Conservation (phyloP, 805 yeast species). For the Wickerhamia fluorescens region DNA sequence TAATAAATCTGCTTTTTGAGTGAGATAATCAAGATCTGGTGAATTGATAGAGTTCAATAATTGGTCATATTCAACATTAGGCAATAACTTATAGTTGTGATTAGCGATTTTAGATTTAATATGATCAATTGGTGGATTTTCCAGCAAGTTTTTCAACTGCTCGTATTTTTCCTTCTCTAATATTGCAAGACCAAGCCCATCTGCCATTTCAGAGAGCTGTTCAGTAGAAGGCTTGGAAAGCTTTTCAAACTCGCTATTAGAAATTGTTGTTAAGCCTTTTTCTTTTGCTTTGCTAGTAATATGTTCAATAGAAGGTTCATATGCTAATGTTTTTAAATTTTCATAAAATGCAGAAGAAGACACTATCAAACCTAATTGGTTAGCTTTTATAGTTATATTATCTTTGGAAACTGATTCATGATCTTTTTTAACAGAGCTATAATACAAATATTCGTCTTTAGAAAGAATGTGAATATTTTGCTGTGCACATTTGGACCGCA, state of each 20-base stretch:
- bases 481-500: conserved; percentile 15
- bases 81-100: conserved; percentile 11
- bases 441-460: conserved; percentile 8
- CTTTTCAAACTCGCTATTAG: conserved; percentile 7
- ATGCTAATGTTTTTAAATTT: conserved; percentile 18
- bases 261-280: conserved; percentile 11
- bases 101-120: conserved; percentile 11
- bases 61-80: conserved; percentile 11
- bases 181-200: conserved; percentile 25
- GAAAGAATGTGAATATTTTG: conserved; percentile 8
- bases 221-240: conserved; percentile 5
- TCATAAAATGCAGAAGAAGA: conserved; percentile 24
- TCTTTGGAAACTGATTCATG: conserved; percentile 26
- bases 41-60: conserved; percentile 6
- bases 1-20: conserved; percentile 7
- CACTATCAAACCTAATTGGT: conserved; percentile 25
- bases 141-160: conserved; percentile 20
- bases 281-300: conserved; percentile 25
- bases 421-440: conserved; percentile 15
- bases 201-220: conserved; percentile 16
- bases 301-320: conserved; percentile 22
- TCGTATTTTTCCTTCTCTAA: conserved; percentile 26
- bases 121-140: conserved; percentile 19
- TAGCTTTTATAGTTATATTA: conserved; percentile 28
- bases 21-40: conserved; percentile 12